Base-by-base conservation (phyloP, 2,329 filamentous ascomycete species). In the Colletotrichum endophyticum region DNA sequence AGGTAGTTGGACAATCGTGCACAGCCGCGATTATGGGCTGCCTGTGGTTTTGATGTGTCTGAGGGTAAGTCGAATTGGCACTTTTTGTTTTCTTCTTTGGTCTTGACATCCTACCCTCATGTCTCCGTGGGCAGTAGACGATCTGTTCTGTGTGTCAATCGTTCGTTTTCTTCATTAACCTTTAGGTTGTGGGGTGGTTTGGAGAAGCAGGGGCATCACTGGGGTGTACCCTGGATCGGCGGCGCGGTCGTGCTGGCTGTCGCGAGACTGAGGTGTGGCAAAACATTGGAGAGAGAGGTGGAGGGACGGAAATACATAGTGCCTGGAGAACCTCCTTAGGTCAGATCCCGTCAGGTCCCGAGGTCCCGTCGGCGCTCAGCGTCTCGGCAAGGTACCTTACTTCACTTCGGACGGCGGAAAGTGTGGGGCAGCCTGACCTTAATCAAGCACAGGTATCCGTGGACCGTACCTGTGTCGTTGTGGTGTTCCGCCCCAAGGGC, bases 211-310 rank as follows among this genome's bases (percentile, higher is more conserved):
- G 44, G 63, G 53, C 30, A 36, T 53, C 16, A 32, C 32, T 62
- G 13, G 62, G 73, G 56, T 63, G 56, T 36, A 67, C 70, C 73
- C 73, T 73, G 56, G 70, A 76, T 73, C 73, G 63, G 63, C 70
- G 70, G 70, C 57, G 63, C 70, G 70, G 70, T 70, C 70, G 63
- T 76, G 70, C 63, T 64, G 66, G 63, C 63, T 76, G 30, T 67
- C 30, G 25, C 62, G 15, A 68, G 19, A 63, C 19, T n/a, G 59
- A 63, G 59, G 34, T 49, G n/a, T 36, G 25, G 36, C 57, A 49
- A 36, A 25, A 39, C 15, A 19, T 39, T n/a, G 19, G 19, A 36
- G 19, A 28, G 32, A 64, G 32, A 66, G 27, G 27, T 11, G 63
- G 53, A 34, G 36, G 25, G 30, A 69, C 53, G 66, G 66, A 56